Evolutionary conservation across 2,329 filamentous ascomycete species (phyloP), one percentile per base, ranked within the genome.

Genomic region (Sclerotinia glacialis): DNA sequence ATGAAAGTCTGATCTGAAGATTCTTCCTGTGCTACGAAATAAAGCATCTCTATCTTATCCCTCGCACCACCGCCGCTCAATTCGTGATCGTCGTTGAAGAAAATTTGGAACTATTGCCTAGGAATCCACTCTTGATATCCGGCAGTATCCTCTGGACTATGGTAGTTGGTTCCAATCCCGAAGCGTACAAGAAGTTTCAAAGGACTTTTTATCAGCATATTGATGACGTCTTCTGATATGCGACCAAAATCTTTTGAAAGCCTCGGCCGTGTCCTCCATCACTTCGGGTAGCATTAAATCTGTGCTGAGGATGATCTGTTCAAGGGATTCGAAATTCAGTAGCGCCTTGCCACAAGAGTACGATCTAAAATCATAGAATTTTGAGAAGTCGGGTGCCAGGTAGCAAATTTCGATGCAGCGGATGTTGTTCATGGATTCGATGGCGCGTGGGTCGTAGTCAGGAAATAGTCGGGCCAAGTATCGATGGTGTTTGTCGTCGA

Each of bases 371-470:
- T 23, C 28, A 18, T 9, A 3, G 2, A 1, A 26, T 3, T 50
- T 4, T 6, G 23, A 28, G 23, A 0, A 2, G 1, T 0, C 3
- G 4, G 6, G 28, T 28, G 23, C 23, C 8, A 7, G 3, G 23
- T 26, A 50, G 12, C 3, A 6, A 18, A 28, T 28, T 7, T 50
- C 23, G 5, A 50, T 1, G 2, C 2, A 7, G 26, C 14, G 49
- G 49, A 52, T 2, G 6, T 16, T 28, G 2, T 11, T 28, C 49
- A 52, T 8, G 1, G 2, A 1, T 5, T 52, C 14, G 14, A 18
- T 26, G 6, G 49, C 49, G 2, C 3, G 2, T 9, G 49, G 1
- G 14, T 52, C 7, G 16, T 52, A 18, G 16, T 14, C 6, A 1
- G 49, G 49, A 16, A 52, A 9, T 1, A 52, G 49, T 14, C 49